Evolutionary conservation across 441 rosid species (phyloP).

Genomic region (Euphorbia celastroides): DNA sequence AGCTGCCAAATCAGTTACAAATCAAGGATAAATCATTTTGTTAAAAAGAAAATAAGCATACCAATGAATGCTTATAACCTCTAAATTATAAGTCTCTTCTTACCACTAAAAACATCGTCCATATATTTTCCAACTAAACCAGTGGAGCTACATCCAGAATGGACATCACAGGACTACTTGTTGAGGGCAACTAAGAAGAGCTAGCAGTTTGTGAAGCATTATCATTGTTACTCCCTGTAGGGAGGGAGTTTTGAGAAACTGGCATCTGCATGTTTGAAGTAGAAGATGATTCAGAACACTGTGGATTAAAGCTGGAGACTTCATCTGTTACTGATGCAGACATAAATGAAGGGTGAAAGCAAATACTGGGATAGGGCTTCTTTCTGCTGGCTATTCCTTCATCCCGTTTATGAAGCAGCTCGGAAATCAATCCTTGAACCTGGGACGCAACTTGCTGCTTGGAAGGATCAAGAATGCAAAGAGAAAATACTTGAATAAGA

Average conservation of each 20-base stretch:
- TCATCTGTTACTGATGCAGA: slow-evolving; percentile 43
- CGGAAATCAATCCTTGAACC: slow-evolving; percentile 60
- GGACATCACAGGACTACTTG: slow-evolving; percentile 42
- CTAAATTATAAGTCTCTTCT: slow-evolving; percentile 23
- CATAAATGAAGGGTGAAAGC: slow-evolving; percentile 42
- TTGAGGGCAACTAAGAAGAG: slow-evolving; percentile 42
- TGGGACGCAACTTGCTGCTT: slow-evolving; percentile 64
- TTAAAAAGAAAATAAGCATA: not conserved
- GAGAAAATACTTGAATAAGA: slow-evolving; percentile 83
- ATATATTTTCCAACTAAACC: slow-evolving; percentile 53
- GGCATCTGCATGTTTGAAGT: slow-evolving; percentile 24
- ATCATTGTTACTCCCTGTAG: slow-evolving; percentile 19
- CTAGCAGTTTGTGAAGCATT: slow-evolving; percentile 20
- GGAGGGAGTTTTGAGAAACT: slow-evolving; percentile 23
- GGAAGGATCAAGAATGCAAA: slow-evolving; percentile 70
- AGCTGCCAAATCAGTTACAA: slow-evolving; percentile 45
- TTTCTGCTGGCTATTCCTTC: slow-evolving; percentile 41
- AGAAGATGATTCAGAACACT: slow-evolving; percentile 23
- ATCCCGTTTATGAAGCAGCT: slow-evolving; percentile 65
- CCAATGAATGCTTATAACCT: not conserved
- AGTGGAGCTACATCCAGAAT: slow-evolving; percentile 65
- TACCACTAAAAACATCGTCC: slow-evolving; percentile 66
- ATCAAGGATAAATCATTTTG: slow-evolving; percentile 10
- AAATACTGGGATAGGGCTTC: slow-evolving; percentile 45
- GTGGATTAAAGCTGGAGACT: slow-evolving; percentile 21